Conservation (phyloP, 2,329 filamentous ascomycete species). For the Alternaria viburni region DNA sequence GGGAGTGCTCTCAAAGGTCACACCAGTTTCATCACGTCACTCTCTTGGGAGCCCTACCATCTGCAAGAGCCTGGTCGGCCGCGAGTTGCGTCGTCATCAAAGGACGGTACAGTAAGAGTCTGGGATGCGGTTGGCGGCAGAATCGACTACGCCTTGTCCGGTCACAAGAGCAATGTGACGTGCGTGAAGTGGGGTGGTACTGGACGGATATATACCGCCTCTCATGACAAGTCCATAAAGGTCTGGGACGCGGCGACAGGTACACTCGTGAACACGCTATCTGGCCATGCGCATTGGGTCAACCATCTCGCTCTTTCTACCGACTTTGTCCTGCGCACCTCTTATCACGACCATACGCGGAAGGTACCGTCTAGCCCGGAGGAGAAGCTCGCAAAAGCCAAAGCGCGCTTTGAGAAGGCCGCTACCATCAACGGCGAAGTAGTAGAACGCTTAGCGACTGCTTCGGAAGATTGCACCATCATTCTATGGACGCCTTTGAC, state of each 20-base stretch:
- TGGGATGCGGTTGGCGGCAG: slow-evolving; percentile 82
- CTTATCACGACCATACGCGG: slow-evolving; percentile 81
- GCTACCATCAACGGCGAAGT: slow-evolving; percentile 77
- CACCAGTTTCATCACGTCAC: slow-evolving; percentile 83
- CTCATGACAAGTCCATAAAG: slow-evolving; percentile 90
- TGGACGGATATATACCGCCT: slow-evolving; percentile 62
- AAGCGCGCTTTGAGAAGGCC: slow-evolving; percentile 83
- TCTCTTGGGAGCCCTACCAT: slow-evolving; percentile 95
- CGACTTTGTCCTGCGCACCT: slow-evolving; percentile 85
- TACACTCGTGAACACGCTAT: slow-evolving; percentile 78
- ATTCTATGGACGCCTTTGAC: slow-evolving; percentile 86
- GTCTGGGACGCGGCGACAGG: slow-evolving; percentile 86
- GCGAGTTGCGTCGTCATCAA: slow-evolving; percentile 83
- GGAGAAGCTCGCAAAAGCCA: slow-evolving; percentile 76
- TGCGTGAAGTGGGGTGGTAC: slow-evolving; percentile 96
- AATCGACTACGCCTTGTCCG: slow-evolving; percentile 82
- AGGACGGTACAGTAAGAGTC: slow-evolving; percentile 85
- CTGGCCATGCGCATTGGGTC: slow-evolving; percentile 89
- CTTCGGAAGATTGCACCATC: slow-evolving; percentile 95
- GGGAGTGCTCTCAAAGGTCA: slow-evolving; percentile 82
- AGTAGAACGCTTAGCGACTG: slow-evolving; percentile 84
- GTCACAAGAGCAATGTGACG: slow-evolving; percentile 86
- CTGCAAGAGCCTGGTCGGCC: slow-evolving; percentile 75
- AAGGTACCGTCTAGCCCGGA: slow-evolving; percentile 72
- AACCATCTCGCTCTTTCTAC: slow-evolving; percentile 94